phyloP scores from a whole-genome alignment of 106 monocot species.

The Chionographis japonica region DNA sequence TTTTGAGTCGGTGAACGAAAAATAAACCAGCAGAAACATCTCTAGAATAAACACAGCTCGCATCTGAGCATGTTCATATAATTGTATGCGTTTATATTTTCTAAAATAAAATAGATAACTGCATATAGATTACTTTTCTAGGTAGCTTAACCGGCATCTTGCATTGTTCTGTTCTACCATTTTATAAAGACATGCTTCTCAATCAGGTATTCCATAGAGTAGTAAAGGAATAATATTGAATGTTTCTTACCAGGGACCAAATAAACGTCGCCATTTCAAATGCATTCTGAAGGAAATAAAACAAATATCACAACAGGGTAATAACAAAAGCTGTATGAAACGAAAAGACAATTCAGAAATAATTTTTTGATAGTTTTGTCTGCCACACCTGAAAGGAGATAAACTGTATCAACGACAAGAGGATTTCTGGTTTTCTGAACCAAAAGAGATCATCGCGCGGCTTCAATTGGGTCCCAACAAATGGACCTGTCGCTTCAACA shows the following conservation, averaged over 20 bases:
- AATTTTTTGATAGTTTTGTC: neutral
- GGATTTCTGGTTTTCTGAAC: slow-evolving; percentile 72
- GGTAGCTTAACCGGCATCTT: too few species aligned
- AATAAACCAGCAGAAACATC: too few species aligned
- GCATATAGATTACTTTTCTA: too few species aligned
- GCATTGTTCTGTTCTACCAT: too few species aligned
- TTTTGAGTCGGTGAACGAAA: too few species aligned
- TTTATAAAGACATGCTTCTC: too few species aligned
- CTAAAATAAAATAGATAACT: too few species aligned
- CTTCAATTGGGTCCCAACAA: slow-evolving; percentile 69
- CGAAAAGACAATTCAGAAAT: neutral
- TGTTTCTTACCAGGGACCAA: slow-evolving; percentile 73
- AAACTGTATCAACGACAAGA: slow-evolving; percentile 81
- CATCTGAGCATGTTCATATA: too few species aligned
- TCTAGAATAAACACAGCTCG: too few species aligned
- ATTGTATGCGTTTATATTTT: too few species aligned
- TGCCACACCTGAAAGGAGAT: slow-evolving; percentile 78
- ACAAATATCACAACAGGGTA: slow-evolving; percentile 12
- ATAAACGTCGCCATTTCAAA: slow-evolving; percentile 93
- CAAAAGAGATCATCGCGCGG: slow-evolving; percentile 85
- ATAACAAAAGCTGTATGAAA: neutral
- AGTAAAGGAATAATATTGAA: neutral
- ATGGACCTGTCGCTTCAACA: slow-evolving; percentile 53
- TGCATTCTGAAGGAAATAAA: slow-evolving; percentile 60
- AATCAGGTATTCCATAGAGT: too few species aligned